phyloP scores from a whole-genome alignment of 306 rosid genomes.

The Oxytropis ochrocephala region DNA sequence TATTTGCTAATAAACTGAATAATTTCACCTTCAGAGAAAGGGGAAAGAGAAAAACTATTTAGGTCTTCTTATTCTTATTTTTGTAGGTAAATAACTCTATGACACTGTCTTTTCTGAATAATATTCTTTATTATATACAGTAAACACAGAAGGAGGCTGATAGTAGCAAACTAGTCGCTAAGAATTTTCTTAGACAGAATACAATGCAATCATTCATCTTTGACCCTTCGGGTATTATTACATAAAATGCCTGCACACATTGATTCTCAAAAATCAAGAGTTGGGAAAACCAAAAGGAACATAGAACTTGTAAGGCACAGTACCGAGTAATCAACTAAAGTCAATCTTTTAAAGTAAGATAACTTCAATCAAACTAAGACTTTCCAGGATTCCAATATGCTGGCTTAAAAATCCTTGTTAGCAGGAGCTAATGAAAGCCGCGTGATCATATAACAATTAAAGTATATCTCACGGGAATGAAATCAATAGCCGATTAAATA shows the following conservation, averaged over 20 bases:
- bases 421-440: background rate
- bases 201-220: constrained; percentile 6
- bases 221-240: background rate
- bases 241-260: background rate
- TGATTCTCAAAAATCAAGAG: constrained; percentile 1
- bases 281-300: constrained; percentile 5
- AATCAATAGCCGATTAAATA: background rate
- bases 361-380: background rate
- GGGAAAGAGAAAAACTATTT: background rate
- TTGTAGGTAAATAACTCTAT: background rate
- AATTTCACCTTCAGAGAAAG: background rate
- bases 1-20: background rate
- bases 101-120: background rate
- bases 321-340: background rate
- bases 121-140: background rate
- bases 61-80: background rate
- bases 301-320: background rate
- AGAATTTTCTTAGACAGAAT: constrained; percentile 9
- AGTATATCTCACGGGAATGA: background rate
- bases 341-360: background rate
- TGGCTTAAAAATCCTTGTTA: background rate
- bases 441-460: background rate
- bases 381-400: background rate
- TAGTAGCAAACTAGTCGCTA: too few species aligned
- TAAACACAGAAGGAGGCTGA: background rate